Percentiles rank a stretch among this genome's conserved stretches.
Evolutionary conservation across 768 basidiomycete species (phyloP).

Genomic region (Mrakia hoshinonis): DNA sequence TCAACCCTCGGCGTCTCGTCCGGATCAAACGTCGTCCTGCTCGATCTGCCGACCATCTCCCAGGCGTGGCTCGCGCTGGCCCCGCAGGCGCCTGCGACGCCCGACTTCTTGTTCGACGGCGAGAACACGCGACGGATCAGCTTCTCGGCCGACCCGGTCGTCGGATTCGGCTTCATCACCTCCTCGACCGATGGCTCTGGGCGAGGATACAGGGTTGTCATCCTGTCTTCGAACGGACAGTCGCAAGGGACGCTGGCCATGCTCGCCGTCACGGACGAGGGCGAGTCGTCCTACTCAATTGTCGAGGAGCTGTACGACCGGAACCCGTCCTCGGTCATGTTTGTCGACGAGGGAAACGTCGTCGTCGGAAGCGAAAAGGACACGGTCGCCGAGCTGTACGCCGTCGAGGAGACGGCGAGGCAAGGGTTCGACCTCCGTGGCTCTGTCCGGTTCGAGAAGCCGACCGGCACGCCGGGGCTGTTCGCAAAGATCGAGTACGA

Average conservation of each 20-base stretch:
- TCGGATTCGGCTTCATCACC: conserved; percentile 8
- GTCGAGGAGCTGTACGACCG: background rate
- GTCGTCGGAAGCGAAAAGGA: conserved; percentile 6
- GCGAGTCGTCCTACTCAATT: conserved; percentile 1
- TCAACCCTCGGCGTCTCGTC: conserved; percentile 9
- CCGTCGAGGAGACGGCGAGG: background rate
- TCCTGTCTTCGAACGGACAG: background rate
- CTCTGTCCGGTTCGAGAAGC: conserved; percentile 1
- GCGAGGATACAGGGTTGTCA: background rate
- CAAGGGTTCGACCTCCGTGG: background rate
- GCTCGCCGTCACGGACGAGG: conserved; percentile 2
- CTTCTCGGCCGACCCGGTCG: conserved; percentile 1
- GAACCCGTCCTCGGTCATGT: background rate
- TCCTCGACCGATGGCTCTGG: background rate
- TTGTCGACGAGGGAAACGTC: conserved; percentile 9
- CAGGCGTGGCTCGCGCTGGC: background rate
- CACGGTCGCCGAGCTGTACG: conserved; percentile 1
- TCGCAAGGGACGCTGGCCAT: background rate
- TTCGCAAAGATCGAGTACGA: conserved; percentile 25
- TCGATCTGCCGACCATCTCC: conserved; percentile 9
- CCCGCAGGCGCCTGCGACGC: background rate
- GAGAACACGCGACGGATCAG: conserved; percentile 1
- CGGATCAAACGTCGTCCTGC: conserved; percentile 1
- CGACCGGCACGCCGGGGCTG: background rate
- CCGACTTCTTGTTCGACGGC: conserved; percentile 6